Evolutionary conservation across 176 grass and related monocot genomes (phyloP).

Genomic region (Puccinellia tenuiflora): DNA sequence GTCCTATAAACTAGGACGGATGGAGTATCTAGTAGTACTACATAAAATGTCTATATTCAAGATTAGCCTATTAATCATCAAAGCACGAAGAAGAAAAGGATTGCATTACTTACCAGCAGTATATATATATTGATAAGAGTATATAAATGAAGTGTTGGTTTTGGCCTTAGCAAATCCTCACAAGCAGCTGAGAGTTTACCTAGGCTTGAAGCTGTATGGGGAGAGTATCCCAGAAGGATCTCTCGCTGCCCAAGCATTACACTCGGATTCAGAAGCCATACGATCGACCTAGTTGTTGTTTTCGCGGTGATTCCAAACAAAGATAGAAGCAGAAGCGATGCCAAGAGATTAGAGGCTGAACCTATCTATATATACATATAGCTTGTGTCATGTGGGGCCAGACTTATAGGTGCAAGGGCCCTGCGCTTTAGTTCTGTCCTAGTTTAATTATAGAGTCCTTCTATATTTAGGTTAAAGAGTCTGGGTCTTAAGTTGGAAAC

Average conservation of each 20-base stretch:
- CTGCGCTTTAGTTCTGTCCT: neutral
- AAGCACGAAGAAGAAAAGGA: no score
- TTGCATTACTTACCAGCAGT: neutral
- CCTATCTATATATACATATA: neutral
- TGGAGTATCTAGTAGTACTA: no score
- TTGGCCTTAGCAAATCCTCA: neutral
- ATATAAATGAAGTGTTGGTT: neutral
- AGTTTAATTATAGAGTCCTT: neutral
- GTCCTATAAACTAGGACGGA: no score
- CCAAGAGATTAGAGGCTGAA: neutral
- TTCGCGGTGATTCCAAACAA: neutral
- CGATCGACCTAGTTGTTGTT: neutral
- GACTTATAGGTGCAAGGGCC: neutral
- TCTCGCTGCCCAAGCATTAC: slow-evolving; percentile 62
- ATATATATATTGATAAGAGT: neutral
- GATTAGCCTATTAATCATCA: no score
- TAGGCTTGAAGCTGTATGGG: slow-evolving; percentile 59
- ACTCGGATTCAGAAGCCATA: slow-evolving; percentile 51
- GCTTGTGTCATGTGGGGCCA: neutral
- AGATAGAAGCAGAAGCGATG: neutral
- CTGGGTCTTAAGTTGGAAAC: neutral
- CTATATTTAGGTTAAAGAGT: neutral
- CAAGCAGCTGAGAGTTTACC: slow-evolving; percentile 6
- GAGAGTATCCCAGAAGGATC: slow-evolving; percentile 63
- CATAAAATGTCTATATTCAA: no score